A percentile compares a stretch with the other conserved stretches of the same genome.
These are phyloP conservation scores for Diplodia mutila DNA, from an alignment of 2,329 filamentous ascomycete species.

Conservation along the genomic window DNA sequence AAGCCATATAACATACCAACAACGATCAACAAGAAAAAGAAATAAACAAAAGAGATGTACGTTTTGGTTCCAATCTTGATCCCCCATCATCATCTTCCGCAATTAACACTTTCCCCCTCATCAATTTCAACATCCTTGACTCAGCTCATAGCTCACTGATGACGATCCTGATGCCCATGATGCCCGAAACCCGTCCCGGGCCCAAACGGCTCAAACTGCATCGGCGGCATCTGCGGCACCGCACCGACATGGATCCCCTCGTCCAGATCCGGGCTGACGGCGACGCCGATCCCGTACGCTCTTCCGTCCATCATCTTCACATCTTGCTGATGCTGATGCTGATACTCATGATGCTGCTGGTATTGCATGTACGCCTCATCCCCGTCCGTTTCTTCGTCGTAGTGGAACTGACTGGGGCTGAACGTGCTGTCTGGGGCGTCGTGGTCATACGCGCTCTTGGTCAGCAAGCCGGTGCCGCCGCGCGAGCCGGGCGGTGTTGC, in stretches of 20 bases:
- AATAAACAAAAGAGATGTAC: constrained; percentile 6
- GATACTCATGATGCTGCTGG: background rate
- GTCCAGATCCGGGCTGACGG: constrained; percentile 7
- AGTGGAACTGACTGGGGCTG: constrained; percentile 32
- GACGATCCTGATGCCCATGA: background rate
- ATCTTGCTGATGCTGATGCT: background rate
- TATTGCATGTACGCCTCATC: background rate
- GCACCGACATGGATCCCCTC: constrained; percentile 8
- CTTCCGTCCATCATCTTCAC: background rate
- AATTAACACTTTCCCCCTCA: background rate
- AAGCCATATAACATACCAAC: background rate
- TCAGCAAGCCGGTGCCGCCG: constrained; percentile 46
- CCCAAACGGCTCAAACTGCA: constrained; percentile 21
- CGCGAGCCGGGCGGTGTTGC: constrained; percentile 33
- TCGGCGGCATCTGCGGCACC: background rate
- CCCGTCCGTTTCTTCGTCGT: constrained; percentile 1
- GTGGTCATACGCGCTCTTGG: constrained; percentile 61
- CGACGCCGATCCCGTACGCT: constrained; percentile 19
- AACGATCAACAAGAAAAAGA: background rate
- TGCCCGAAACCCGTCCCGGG: background rate
- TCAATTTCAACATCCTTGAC: background rate
- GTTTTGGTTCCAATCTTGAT: constrained; percentile 15
- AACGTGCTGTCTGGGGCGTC: constrained; percentile 59
- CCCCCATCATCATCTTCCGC: background rate
- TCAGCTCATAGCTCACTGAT: background rate